Base-by-base conservation (phyloP, 2,329 filamentous ascomycete genomes). In the Exophiala alcalophila region DNA sequence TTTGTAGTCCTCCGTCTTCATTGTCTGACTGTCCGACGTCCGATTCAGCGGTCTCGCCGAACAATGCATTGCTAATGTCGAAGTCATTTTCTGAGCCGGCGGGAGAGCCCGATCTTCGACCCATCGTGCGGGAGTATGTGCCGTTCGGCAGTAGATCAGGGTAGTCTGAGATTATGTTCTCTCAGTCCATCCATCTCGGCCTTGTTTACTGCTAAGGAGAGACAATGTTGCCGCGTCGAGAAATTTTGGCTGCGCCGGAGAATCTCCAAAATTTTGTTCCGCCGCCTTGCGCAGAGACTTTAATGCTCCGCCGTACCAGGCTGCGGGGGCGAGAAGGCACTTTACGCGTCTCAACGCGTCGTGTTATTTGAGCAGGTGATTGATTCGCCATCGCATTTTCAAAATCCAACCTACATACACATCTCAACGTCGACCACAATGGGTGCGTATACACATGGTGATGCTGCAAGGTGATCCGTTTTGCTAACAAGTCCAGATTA, bases 41-140 rank as follows among this genome's bases (percentile, higher is more conserved):
- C 49, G 65, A 68, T 38, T 78, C 73, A 50, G 74, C 69, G 39
- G 78, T 73, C 44, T 74, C 76, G 39, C 81, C 77, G 58, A 91
- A 84, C 8, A 96, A 73, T 2, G 84, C 83, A 49, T 77, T 81
- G 14, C 88, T 80, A 39, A 98, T 96, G 60, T 98, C 92, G 59
- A 94, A 81, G 61, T 95, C 92, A 54, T 83, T 85, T 67, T 97
- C 91, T 35, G 91, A 97, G 45, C 77, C 74, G 34, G 88, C 80
- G 47, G 91, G 92, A 29, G 92, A 97, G 44, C 76, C 76, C 59
- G 79, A 81, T 40, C 54, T 38, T 16, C 23, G 26, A 10, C 35
- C 23, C 54, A 57, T 57, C 27, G 18, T 41, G 26, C 18, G 3
- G 6, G 4, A 10, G 24, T 16, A 20, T 11, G 20, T 7, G 12